Conservation (phyloP, 805 yeast genomes). For the Metschnikowia chrysomelidarum region DNA sequence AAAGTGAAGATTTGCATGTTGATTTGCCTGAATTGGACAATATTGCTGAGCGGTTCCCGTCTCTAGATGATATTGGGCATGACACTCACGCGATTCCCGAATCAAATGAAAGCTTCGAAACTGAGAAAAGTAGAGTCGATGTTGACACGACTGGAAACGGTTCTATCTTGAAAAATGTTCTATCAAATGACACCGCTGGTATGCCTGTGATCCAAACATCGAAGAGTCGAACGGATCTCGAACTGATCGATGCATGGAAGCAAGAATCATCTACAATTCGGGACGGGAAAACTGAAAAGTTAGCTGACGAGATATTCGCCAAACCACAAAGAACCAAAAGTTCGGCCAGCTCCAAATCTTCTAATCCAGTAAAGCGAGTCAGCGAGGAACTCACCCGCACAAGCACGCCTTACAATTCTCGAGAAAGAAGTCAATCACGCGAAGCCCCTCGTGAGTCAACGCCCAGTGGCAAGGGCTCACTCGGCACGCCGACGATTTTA, state of each 20-base stretch:
- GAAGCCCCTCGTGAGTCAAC: too few relatives aligned
- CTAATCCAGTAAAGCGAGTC: too few relatives aligned
- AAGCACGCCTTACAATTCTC: too few relatives aligned
- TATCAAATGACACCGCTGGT: conserved; percentile 1
- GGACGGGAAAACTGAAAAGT: conserved; percentile 33
- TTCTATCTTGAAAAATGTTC: conserved; percentile 1
- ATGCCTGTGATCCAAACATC: background rate
- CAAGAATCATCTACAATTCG: conserved; percentile 19
- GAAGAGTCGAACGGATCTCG: conserved; percentile 6
- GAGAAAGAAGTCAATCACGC: too few relatives aligned
- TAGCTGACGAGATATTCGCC: conserved; percentile 43
- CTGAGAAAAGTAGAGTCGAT: conserved; percentile 3
- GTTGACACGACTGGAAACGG: conserved; percentile 5
- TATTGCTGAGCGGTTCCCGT: conserved; percentile 53
- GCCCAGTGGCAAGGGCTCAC: too few relatives aligned
- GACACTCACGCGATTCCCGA: background rate
- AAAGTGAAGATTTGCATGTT: conserved; percentile 5
- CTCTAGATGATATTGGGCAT: conserved; percentile 34
- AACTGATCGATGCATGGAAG: conserved; percentile 38
- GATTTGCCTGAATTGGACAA: conserved; percentile 37
- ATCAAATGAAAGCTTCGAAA: background rate
- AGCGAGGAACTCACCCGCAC: too few relatives aligned
- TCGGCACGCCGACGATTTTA: too few relatives aligned
- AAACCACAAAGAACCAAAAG: conserved; percentile 12
- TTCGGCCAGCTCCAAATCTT: background rate